phyloP scores from a whole-genome alignment of 164 flowering plant genomes.

The Aristolochia californica region DNA sequence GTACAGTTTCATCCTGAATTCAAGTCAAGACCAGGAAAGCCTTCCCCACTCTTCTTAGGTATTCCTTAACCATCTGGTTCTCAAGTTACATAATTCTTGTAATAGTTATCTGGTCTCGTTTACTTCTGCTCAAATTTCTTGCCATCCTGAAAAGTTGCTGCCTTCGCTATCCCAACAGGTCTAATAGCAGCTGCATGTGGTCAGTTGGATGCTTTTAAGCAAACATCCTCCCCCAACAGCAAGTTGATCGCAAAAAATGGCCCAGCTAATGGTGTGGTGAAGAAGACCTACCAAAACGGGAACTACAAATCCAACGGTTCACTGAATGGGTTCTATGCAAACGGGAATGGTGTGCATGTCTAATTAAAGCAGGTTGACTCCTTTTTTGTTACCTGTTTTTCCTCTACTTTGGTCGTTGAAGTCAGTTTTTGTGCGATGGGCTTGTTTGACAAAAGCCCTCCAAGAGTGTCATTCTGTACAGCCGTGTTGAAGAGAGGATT shows the following conservation, averaged over 20 bases:
- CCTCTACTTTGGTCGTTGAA: background rate
- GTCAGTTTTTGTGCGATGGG: constrained; percentile 2
- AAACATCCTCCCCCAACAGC: constrained; percentile 13
- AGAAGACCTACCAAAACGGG: constrained; percentile 29
- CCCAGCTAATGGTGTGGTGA: constrained; percentile 26
- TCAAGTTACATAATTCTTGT: too few species aligned
- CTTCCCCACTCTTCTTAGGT: constrained; percentile 88
- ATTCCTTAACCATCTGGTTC: constrained; percentile 2
- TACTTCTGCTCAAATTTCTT: background rate
- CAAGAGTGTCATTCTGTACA: constrained; percentile 5
- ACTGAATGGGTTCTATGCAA: constrained; percentile 3
- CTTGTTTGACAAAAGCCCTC: background rate
- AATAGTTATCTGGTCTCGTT: background rate
- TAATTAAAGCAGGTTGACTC: background rate
- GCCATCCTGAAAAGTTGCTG: too few species aligned
- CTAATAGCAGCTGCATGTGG: constrained; percentile 67
- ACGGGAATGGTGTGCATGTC: constrained; percentile 11
- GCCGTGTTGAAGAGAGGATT: background rate
- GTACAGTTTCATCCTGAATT: constrained; percentile 96
- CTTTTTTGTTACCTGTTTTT: background rate
- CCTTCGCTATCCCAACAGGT: constrained; percentile 31
- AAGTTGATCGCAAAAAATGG: constrained; percentile 6
- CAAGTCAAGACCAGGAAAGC: constrained; percentile 84
- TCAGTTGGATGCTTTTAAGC: constrained; percentile 28
- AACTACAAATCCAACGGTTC: background rate